A percentile compares a stretch with the other conserved stretches of the same genome.
phyloP scores from a whole-genome alignment of 1,284 basidiomycete species.

The Amylostereum chailletii region DNA sequence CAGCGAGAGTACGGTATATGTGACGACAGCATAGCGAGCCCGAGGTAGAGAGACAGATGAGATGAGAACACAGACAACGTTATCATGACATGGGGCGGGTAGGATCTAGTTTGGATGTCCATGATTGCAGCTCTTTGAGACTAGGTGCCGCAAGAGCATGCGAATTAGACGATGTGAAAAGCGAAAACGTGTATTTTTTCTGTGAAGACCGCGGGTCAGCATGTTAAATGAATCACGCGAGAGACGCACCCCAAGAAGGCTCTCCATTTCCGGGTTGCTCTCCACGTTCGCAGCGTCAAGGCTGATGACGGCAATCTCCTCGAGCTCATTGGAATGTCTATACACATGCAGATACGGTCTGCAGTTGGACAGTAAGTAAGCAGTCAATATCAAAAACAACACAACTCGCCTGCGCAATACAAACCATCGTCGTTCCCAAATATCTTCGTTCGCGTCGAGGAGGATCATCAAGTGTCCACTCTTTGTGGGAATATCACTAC shows the following conservation, averaged over 20 bases:
- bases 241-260: slow-evolving; percentile 63
- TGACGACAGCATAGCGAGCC: not conserved
- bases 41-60: not conserved
- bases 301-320: slow-evolving; percentile 81
- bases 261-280: slow-evolving; percentile 80
- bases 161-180: slow-evolving; percentile 86
- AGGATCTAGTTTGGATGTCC: slow-evolving; percentile 77
- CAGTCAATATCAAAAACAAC: not conserved
- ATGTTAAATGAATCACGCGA: not conserved
- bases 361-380: slow-evolving; percentile 1
- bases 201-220: slow-evolving; percentile 23
- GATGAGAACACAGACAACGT: not conserved
- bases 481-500: slow-evolving; percentile 76
- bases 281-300: slow-evolving; percentile 81
- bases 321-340: slow-evolving; percentile 69
- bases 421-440: slow-evolving; percentile 83
- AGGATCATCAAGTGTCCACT: slow-evolving; percentile 77
- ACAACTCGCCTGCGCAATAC: slow-evolving; percentile 70
- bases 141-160: slow-evolving; percentile 78
- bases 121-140: slow-evolving; percentile 73
- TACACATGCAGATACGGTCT: slow-evolving; percentile 92
- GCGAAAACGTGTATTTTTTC: slow-evolving; percentile 79
- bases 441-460: slow-evolving; percentile 68
- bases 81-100: slow-evolving; percentile 37
- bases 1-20: slow-evolving; percentile 11